Evolutionary conservation across 768 basidiomycete species (phyloP), one percentile per base, ranked within the genome.

Genomic region (Omphalotus guepiniiformis): DNA sequence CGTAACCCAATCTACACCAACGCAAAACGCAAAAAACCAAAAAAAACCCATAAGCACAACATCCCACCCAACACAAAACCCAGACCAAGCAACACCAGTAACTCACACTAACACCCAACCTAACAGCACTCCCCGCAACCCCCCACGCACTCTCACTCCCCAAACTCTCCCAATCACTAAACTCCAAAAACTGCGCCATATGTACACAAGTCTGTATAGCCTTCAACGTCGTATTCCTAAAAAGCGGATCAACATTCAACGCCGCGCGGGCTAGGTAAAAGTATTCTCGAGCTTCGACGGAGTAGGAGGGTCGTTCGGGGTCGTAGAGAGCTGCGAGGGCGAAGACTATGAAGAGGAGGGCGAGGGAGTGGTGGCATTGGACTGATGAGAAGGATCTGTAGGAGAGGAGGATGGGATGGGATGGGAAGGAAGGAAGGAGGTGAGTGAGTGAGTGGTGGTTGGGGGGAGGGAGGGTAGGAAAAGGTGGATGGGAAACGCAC

Each of bases 311-410:
- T 6, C 62, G 59, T 39, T 65, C 57, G 4, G 72, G 69, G 56
- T 85, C 82, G 52, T 85, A 80, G n/a, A 86, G 67, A 0, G 73
- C 64, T 0, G 76, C 85, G 21, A 89, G 70, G 4, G 85, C 78
- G 52, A 90, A 80, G 11, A 88, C 61, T 35, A 75, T 73, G 58
- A 82, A 85, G 16, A 89, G 69, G 22, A 88, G 69, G 0, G 84
- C 71, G 13, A 87, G 65, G 1, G 74, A 63, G 49, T 86, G 80
- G n/a, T 74, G 64, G n/a, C 61, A 63, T 6, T 67, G 58, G 38
- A 72, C 53, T 6, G 54, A 55, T 37, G 71, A 70, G 11, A 69
- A 70, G 3, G 66, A 69, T 12, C 75, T 75, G 47, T 23, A 50
- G 39, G 34, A 19, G 43, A 15, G 54, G 35, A 37, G n/a, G 6